These are phyloP conservation scores for Erodium trifolium DNA, from an alignment of 441 rosid genomes.

Conservation along the genomic window DNA sequence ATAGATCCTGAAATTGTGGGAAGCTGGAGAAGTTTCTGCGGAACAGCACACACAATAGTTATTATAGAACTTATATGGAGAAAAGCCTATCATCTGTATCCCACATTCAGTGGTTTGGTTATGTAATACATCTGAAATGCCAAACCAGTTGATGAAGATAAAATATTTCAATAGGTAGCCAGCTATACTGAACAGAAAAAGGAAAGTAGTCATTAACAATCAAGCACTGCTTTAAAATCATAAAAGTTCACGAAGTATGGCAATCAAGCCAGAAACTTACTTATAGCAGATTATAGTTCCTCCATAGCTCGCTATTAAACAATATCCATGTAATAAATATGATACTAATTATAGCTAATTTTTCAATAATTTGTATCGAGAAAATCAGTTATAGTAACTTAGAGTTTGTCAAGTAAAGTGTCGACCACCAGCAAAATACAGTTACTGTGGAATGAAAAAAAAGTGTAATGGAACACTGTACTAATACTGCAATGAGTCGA, in stretches of 20 bases:
- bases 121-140: conserved; percentile 1
- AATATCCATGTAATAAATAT: too few species aligned
- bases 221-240: background rate
- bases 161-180: too few species aligned
- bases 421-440: background rate
- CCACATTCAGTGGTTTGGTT: conserved; percentile 6
- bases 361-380: background rate
- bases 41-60: conserved; percentile 21
- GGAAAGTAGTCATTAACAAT: background rate
- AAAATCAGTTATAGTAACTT: background rate
- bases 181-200: background rate
- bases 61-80: conserved; percentile 16
- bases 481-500: conserved; percentile 2
- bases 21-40: conserved; percentile 67
- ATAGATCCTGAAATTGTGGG: conserved; percentile 90
- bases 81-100: conserved; percentile 7
- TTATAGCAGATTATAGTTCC: background rate
- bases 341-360: background rate
- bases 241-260: background rate
- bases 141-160: background rate
- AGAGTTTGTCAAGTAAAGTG: background rate
- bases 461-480: background rate
- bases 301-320: background rate
- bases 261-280: background rate
- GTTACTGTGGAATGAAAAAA: background rate